Conservation (phyloP, 495 filamentous ascomycete species). For the Penicillium herquei region DNA sequence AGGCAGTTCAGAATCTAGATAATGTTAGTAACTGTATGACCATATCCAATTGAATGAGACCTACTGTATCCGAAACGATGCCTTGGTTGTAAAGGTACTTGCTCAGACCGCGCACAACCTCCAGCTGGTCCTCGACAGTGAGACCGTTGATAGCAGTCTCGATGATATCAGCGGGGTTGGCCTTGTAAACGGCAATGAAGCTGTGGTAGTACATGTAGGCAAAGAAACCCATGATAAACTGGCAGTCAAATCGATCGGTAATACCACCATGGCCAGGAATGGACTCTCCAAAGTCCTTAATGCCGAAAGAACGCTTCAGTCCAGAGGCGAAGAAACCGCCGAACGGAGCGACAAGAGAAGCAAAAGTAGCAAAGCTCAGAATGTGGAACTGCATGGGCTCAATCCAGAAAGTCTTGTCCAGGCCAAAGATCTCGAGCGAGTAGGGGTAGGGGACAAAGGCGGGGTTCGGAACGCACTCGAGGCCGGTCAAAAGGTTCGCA, state of each 20-base stretch:
- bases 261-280: slow-evolving; percentile 98
- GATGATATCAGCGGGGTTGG: slow-evolving; percentile 79
- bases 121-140: slow-evolving; percentile 78
- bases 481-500: slow-evolving; percentile 85
- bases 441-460: slow-evolving; percentile 82
- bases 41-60: slow-evolving; percentile 9
- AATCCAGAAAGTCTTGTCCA: slow-evolving; percentile 62
- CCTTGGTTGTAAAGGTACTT: slow-evolving; percentile 90
- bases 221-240: slow-evolving; percentile 99
- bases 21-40: slow-evolving; percentile 7
- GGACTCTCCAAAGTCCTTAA: slow-evolving; percentile 98
- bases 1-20: slow-evolving; percentile 45
- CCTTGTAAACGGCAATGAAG: slow-evolving; percentile 86
- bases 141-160: slow-evolving; percentile 86
- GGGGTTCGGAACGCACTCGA: slow-evolving; percentile 89
- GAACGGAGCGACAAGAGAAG: slow-evolving; percentile 95
- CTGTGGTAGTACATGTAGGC: slow-evolving; percentile 97
- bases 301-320: slow-evolving; percentile 97
- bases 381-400: slow-evolving; percentile 96
- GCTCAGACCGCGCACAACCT: slow-evolving; percentile 77
- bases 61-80: slow-evolving; percentile 59
- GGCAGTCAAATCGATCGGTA: slow-evolving; percentile 99
- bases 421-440: slow-evolving; percentile 61
- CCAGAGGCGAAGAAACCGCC: slow-evolving; percentile 98
- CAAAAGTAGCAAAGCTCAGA: slow-evolving; percentile 86